Percentiles rank a stretch among this genome's conserved stretches.
Evolutionary conservation across 1,284 basidiomycete species (phyloP).

Genomic region (Erythrobasidium hasegawianum): DNA sequence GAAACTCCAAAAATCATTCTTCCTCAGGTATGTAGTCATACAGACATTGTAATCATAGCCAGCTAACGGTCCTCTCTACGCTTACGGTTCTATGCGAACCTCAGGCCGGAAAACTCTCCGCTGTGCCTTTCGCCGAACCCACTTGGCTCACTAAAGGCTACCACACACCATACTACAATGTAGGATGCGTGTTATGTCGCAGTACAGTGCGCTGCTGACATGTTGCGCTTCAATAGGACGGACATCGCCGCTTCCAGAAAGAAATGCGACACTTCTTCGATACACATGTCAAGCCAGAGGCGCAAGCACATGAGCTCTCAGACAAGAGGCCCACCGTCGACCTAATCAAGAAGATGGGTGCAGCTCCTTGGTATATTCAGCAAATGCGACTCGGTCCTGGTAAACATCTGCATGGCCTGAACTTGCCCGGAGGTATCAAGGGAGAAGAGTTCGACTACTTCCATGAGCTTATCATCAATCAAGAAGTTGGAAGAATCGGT

Average conservation of each 20-base stretch:
- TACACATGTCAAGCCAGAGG: slow-evolving; percentile 43
- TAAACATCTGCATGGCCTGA: slow-evolving; percentile 73
- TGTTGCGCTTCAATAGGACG: slow-evolving; percentile 46
- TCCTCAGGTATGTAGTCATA: slow-evolving; percentile 45
- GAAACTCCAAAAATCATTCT: slow-evolving; percentile 60
- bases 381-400: slow-evolving; percentile 83
- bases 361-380: slow-evolving; percentile 61
- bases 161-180: slow-evolving; percentile 74
- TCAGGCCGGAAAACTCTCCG: slow-evolving; percentile 45
- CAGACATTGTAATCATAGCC: too few species aligned
- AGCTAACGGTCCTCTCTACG: too few species aligned
- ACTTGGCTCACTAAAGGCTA: slow-evolving; percentile 74
- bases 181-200: too few species aligned
- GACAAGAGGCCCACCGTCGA: slow-evolving; percentile 47
- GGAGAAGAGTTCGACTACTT: slow-evolving; percentile 88
- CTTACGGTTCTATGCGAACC: too few species aligned
- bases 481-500: slow-evolving; percentile 74
- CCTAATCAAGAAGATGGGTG: slow-evolving; percentile 49
- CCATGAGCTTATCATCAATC: slow-evolving; percentile 63
- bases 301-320: slow-evolving; percentile 46
- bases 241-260: slow-evolving; percentile 51
- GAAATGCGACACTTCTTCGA: slow-evolving; percentile 45
- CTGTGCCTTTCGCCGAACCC: slow-evolving; percentile 78
- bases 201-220: background rate
- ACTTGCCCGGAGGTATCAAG: slow-evolving; percentile 76